Percentiles rank a stretch among this genome's conserved stretches.
Evolutionary conservation across 345 rosid species (phyloP).

Genomic region (Triadica sebifera): DNA sequence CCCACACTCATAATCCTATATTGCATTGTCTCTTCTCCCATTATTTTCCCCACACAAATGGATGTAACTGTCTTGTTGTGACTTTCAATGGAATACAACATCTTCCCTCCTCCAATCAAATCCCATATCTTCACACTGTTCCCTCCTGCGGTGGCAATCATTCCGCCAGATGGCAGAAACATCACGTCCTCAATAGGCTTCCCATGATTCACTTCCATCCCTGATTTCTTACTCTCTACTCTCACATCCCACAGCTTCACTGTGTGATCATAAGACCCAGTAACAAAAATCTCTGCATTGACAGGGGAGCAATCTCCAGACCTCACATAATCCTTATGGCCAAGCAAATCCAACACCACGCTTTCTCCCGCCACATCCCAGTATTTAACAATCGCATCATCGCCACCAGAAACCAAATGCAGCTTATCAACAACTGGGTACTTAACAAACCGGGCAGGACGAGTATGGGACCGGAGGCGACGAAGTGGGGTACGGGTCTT

Average conservation of each 20-base stretch:
- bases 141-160: slow-evolving; percentile 83
- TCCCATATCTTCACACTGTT: slow-evolving; percentile 89
- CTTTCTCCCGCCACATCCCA: slow-evolving; percentile 86
- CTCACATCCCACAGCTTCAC: slow-evolving; percentile 93
- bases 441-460: slow-evolving; percentile 75
- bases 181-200: slow-evolving; percentile 83
- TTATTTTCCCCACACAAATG: slow-evolving; percentile 52
- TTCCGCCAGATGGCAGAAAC: slow-evolving; percentile 81
- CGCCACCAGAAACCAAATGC: slow-evolving; percentile 87
- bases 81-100: slow-evolving; percentile 83
- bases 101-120: slow-evolving; percentile 73
- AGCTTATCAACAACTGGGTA: slow-evolving; percentile 79
- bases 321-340: slow-evolving; percentile 89
- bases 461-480: slow-evolving; percentile 70
- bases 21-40: slow-evolving; percentile 44
- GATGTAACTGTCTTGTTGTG: slow-evolving; percentile 93
- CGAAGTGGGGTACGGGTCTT: slow-evolving; percentile 72
- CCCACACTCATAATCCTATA: slow-evolving; percentile 75
- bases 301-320: slow-evolving; percentile 88
- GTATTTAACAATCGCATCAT: slow-evolving; percentile 82
- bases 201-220: slow-evolving; percentile 78
- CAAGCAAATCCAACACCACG: slow-evolving; percentile 53
- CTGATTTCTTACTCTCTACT: slow-evolving; percentile 45
- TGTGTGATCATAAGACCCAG: slow-evolving; percentile 92
- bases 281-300: slow-evolving; percentile 55